Conservation (phyloP, 495 filamentous ascomycete genomes). For the Hyaloscypha finlandica region DNA sequence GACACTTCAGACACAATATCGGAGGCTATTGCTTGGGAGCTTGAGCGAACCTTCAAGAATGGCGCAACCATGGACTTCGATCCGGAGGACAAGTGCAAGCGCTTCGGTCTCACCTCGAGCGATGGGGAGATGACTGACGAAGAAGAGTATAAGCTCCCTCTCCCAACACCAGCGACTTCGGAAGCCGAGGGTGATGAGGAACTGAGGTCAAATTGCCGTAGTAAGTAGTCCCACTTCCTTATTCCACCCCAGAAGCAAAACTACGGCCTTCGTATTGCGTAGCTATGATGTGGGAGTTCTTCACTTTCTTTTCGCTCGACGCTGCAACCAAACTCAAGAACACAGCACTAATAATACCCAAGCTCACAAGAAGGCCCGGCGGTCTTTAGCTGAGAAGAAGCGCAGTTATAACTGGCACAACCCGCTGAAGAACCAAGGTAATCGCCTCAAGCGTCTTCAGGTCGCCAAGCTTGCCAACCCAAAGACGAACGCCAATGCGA, state of each 20-base stretch:
- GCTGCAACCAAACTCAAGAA: not conserved
- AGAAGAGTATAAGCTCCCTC: too few species aligned
- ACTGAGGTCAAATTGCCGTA: too few species aligned
- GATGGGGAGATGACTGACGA: not conserved
- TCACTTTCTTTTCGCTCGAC: too few species aligned
- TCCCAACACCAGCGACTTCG: too few species aligned
- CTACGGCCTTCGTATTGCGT: too few species aligned
- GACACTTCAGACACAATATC: too few species aligned
- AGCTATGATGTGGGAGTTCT: too few species aligned
- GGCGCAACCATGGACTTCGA: not conserved
- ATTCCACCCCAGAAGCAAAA: too few species aligned
- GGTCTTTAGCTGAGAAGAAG: not conserved
- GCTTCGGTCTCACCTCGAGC: not conserved
- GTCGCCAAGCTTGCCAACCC: not conserved
- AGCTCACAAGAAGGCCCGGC: not conserved
- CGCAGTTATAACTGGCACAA: not conserved
- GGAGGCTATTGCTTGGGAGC: not conserved
- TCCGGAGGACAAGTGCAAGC: not conserved
- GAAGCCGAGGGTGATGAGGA: too few species aligned
- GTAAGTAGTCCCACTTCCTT: too few species aligned
- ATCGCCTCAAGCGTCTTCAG: not conserved
- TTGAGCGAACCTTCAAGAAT: not conserved
- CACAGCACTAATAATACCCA: not conserved
- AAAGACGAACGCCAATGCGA: not conserved
- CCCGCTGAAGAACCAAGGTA: not conserved